Evolutionary conservation across 805 yeast genomes (phyloP).

Genomic region (Hanseniaspora lindneri): DNA sequence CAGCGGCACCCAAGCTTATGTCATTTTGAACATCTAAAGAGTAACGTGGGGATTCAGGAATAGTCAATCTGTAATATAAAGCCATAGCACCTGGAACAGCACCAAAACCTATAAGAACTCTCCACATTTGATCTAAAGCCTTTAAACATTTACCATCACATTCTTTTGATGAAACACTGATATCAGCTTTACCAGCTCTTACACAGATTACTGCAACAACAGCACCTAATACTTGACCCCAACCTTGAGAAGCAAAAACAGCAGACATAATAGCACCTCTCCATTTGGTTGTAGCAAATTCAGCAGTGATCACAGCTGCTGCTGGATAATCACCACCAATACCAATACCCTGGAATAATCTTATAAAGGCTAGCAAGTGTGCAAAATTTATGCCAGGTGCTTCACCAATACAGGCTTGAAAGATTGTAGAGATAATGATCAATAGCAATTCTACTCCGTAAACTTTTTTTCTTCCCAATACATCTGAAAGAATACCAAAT

Average conservation of each 20-base stretch:
- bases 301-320: conserved; percentile 85
- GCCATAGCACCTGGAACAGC: conserved; percentile 80
- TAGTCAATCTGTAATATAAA: conserved; percentile 81
- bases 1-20: conserved; percentile 46
- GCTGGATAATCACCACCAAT: conserved; percentile 95
- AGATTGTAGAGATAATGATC: conserved; percentile 66
- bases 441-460: conserved; percentile 79
- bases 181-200: conserved; percentile 58
- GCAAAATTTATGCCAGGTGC: conserved; percentile 62
- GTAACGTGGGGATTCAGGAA: conserved; percentile 91
- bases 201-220: conserved; percentile 65
- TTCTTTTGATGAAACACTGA: conserved; percentile 43
- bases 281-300: conserved; percentile 88
- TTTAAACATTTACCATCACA: conserved; percentile 58
- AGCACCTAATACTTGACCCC: conserved; percentile 88
- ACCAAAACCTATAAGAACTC: conserved; percentile 80
- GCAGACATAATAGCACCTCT: conserved; percentile 98
- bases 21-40: conserved; percentile 61
- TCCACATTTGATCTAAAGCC: conserved; percentile 92
- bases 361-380: conserved; percentile 62
- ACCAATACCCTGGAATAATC: conserved; percentile 90
- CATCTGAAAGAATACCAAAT: conserved; percentile 74
- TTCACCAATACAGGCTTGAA: conserved; percentile 62
- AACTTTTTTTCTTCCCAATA: conserved; percentile 71
- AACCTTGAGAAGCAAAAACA: conserved; percentile 91